Base-by-base conservation (phyloP, 2,329 filamentous ascomycete species). In the Ophiostoma piceae region DNA sequence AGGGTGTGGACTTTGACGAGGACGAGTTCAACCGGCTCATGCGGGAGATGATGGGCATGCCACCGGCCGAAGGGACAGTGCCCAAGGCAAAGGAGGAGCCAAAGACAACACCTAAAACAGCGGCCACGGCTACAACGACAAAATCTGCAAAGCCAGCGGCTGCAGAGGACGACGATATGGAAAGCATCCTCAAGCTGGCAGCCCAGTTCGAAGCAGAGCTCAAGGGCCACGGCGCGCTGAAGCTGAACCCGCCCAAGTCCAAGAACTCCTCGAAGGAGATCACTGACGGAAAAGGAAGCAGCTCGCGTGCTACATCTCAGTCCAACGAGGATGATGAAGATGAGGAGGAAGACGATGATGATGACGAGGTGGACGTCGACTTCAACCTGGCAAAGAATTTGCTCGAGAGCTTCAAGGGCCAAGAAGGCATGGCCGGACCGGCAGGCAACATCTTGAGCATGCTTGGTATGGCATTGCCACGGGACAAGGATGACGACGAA, bases 341-440 rank as follows among this genome's bases (percentile, higher is more conserved):
- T 3, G 16, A 19, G 3, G 43, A 51, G 6, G n/a, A 22, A 37
- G 82, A 83, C 32, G 81, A 86, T 3, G 68, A 69, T 2, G 83
- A 85, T 9, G 84, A 86, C 0, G 88, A 90, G 68, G 85, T 95
- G 4, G 84, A 93, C 73, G 87, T 95, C 37, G 92, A 98, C 77
- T 91, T 93, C 74, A 94, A 95, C 72, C 83, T 99, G 32, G 93
- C 92, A 22, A 92, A 91, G 78, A 98, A 98, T 76, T 82, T 99
- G 69, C 82, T 99, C 1, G 92, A 97, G 78, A 94, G 92, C 75
- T 94, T 99, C 79, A 96, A 96, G 77, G 90, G 91, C 19, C 94
- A 98, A 78, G 92, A 84, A 22, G 95, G 95, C 14, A 87, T 90
- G 82, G 84, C 92, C 41, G 95, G 95, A 0, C 95, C 95, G 0